Base-by-base conservation (phyloP, 169 alveolate species). In the Toxoplasma gondii region DNA sequence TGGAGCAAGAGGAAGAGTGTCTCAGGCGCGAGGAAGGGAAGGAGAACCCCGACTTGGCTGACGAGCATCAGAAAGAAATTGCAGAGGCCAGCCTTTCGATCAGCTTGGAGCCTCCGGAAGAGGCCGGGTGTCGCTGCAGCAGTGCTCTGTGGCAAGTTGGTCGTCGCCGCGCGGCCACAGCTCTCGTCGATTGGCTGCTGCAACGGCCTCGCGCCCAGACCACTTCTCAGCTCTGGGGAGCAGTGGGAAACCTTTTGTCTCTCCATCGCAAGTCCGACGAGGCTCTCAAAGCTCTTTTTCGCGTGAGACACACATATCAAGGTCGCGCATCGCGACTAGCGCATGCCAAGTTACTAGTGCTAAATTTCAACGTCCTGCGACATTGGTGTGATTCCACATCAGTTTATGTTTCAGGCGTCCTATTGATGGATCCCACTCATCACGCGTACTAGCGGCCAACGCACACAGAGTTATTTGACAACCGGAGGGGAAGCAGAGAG, bases 111-210 rank as follows among this genome's bases (percentile, higher is more conserved):
- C 41, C 45, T 10, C 41, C 45, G 49, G 87, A 78, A 78, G 87
- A 78, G 16, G 87, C 87, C 34, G 87, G 87, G 87, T 78, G 87
- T 34, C 41, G 45, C 34, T 78, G 87, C 87, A 78, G 87, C 45
- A 78, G 87, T 78, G 87, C 87, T 10, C 87, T 78, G 53, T 78
- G 87, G 87, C 87, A 78, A 34, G 31, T 34, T 17, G 87, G 87
- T 27, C 41, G 87, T 41, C 41, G 87, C 16, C 41, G 87, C 16
- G 87, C 87, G 9, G 87, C 87, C 34, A 78, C 45, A 27, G 87
- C 87, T 78, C 87, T 78, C 45, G 87, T 78, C 24, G 87, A 78
- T 44, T 78, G 87, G 87, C 87, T 78, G 22, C 45, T 78, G 43
- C 87, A 78, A 27, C 41, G 87, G 5, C 87, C 87, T 7, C 41